Evolutionary conservation across 306 rosid species (phyloP).

Genomic region (Quercus gilva): DNA sequence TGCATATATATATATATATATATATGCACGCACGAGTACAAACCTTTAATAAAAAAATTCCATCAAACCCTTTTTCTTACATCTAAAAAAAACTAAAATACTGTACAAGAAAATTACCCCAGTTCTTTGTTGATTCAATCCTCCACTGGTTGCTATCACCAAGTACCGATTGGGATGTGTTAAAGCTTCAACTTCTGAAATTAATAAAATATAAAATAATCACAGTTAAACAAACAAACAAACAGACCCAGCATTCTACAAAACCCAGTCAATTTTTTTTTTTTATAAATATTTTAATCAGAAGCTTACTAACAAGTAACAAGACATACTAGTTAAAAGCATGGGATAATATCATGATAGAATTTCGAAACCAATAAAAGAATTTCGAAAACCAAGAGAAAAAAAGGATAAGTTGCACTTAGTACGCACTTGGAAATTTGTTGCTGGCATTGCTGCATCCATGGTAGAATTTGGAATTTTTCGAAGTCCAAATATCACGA

Average conservation of each 20-base stretch:
- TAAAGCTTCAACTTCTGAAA: conserved; percentile 61
- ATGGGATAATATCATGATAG: not conserved
- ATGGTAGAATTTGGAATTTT: conserved; percentile 58
- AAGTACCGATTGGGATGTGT: conserved; percentile 61
- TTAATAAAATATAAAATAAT: not conserved
- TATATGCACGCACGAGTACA: too few relatives aligned
- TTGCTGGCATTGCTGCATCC: conserved; percentile 82
- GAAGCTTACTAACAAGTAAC: not conserved
- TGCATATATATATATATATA: too few relatives aligned
- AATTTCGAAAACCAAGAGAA: not conserved
- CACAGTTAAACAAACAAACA: conserved; percentile 5
- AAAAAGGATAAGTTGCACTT: conserved; percentile 7
- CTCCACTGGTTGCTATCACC: conserved; percentile 96
- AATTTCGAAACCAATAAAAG: conserved; percentile 1
- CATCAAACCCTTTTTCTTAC: not conserved
- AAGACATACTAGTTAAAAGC: not conserved
- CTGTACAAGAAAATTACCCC: conserved; percentile 56
- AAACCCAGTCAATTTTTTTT: too few relatives aligned
- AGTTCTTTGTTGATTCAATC: conserved; percentile 97
- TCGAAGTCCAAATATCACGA: conserved; percentile 76
- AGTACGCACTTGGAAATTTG: conserved; percentile 72
- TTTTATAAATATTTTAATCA: not conserved
- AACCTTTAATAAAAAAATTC: too few relatives aligned
- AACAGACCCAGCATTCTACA: not conserved
- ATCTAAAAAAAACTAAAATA: not conserved